Evolutionary conservation across 257 asterid genomes (phyloP).

Genomic region (Mentha longifolia): DNA sequence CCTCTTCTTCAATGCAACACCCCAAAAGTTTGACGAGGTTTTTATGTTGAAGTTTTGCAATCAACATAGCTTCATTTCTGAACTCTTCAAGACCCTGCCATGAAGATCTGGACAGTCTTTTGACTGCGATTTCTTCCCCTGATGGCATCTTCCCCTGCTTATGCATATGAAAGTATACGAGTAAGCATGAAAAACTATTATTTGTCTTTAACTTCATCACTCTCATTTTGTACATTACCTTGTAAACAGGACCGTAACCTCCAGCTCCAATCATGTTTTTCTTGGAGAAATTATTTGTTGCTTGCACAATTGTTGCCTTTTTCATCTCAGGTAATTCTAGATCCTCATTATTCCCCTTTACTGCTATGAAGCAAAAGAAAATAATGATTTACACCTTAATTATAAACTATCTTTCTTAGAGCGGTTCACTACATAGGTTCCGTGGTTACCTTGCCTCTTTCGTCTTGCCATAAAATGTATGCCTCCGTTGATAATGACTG

Average conservation of each 20-base stretch:
- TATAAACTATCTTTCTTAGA: neutral
- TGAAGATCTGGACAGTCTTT: slow-evolving; percentile 46
- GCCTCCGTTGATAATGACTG: slow-evolving; percentile 14
- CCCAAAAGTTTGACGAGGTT: too few species aligned
- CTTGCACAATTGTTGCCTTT: too few species aligned
- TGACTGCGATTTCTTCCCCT: slow-evolving; percentile 47
- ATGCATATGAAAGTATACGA: slow-evolving; percentile 3
- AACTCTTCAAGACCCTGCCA: slow-evolving; percentile 47
- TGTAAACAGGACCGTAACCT: slow-evolving; percentile 51
- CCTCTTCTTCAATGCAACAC: too few species aligned
- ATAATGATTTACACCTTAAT: neutral
- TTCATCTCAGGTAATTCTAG: slow-evolving; percentile 41
- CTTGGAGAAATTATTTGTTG: slow-evolving; percentile 45
- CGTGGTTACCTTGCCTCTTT: slow-evolving; percentile 22
- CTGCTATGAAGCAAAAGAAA: neutral
- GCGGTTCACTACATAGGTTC: neutral
- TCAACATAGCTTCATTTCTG: slow-evolving; percentile 39
- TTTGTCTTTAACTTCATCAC: neutral
- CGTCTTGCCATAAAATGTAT: slow-evolving; percentile 7
- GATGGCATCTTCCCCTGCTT: slow-evolving; percentile 38
- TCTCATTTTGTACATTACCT: slow-evolving; percentile 33
- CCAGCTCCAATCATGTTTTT: slow-evolving; percentile 40
- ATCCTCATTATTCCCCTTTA: slow-evolving; percentile 25
- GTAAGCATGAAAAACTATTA: neutral
- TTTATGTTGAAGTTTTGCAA: slow-evolving; percentile 55